Evolutionary conservation across 2,329 filamentous ascomycete species (phyloP), one percentile per base, ranked within the genome.

Genomic region (Penicillium sp.): DNA sequence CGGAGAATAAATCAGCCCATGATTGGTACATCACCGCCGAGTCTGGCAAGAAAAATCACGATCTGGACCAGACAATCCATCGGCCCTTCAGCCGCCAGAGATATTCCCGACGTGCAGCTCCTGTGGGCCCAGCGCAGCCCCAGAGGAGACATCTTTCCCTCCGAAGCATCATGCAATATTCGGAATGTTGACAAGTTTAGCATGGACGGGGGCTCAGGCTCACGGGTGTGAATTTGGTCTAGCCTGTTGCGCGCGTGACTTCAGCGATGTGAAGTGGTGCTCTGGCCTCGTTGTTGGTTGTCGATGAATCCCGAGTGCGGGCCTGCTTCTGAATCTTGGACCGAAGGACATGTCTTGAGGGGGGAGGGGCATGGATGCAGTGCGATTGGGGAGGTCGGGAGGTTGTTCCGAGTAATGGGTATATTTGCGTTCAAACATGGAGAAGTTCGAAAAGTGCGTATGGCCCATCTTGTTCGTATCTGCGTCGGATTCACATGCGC

Each of bases 1-100:
- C 52, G 58, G 51, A 58, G 50, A 57, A 54, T 58, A 61, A 58
- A 54, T 46, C 42, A 23, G 28, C 9, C 43, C 15, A 28, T 52
- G 18, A 63, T 62, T 63, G 59, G 60, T 23, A 29, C 33, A n/a
- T 56, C 26, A 13, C 33, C 21, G 43, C 34, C 44, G 36, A n/a
- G 53, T 42, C 57, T 31, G 44, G 45, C 34, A 47, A 45, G 45
- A 29, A 47, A 7, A 48, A 36, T 62, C 54, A 47, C 52, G 50
- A 62, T 62, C 51, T 47, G 50, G 51, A 54, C 59, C 42, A 21
- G 52, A 45, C 33, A 44, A 39, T 39, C 46, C 47, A 51, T 49
- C 49, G 46, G 29, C 51, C 41, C 43, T 48, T 51, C 54, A 55
- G 49, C 49, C 23, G 42, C 56, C 51, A 52, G 49, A 36, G 13